phyloP scores from a whole-genome alignment of 169 alveolate genomes.

The Amoebophrya sp. region DNA sequence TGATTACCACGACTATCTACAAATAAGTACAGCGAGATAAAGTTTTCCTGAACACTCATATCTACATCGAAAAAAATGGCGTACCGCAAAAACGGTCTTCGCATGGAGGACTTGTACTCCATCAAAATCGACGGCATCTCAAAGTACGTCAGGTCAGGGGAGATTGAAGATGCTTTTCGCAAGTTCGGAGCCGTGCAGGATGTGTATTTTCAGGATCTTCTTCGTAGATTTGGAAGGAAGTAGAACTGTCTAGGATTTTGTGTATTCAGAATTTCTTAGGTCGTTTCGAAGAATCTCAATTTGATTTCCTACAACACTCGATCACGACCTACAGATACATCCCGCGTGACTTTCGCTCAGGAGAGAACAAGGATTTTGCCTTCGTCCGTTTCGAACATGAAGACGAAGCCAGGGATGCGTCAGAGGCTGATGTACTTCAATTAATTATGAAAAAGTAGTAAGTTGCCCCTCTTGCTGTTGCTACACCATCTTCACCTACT shows the following conservation, averaged over 20 bases:
- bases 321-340: neutral
- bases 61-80: too few relatives aligned
- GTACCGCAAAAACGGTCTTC: neutral
- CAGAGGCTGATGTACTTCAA: neutral
- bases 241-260: too few relatives aligned
- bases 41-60: too few relatives aligned
- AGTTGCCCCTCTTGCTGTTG: too few relatives aligned
- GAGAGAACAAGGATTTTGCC: neutral
- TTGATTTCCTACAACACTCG: too few relatives aligned
- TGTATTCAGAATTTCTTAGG: too few relatives aligned
- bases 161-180: neutral
- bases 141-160: neutral
- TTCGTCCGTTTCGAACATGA: slow-evolving; percentile 11
- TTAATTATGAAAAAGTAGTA: too few relatives aligned
- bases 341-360: neutral
- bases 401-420: neutral
- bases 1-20: too few relatives aligned
- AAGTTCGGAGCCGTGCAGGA: slow-evolving; percentile 4
- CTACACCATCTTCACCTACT: too few relatives aligned
- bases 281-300: too few relatives aligned
- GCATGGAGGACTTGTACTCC: slow-evolving; percentile 11
- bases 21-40: too few relatives aligned
- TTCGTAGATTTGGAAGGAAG: too few relatives aligned
- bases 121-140: neutral
- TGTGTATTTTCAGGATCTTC: neutral